Percentiles rank a stretch among this genome's conserved stretches.
Evolutionary conservation across 345 rosid species (phyloP).

Genomic region (Mangifera indica): DNA sequence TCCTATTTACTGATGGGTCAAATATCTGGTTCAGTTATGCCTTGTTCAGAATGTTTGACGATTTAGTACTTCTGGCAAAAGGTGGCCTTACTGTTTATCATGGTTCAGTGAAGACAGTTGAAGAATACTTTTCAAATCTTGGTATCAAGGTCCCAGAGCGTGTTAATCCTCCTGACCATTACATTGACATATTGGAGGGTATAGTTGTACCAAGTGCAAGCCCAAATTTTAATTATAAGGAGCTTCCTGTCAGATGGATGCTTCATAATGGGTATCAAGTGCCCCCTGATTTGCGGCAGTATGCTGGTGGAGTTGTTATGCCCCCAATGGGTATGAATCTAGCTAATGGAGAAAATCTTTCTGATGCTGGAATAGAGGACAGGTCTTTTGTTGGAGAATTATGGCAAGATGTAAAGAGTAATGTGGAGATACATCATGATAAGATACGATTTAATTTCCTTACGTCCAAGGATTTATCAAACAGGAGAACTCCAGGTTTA

Average conservation of each 20-base stretch:
- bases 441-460: slow-evolving; percentile 64
- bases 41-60: slow-evolving; percentile 81
- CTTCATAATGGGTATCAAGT: slow-evolving; percentile 71
- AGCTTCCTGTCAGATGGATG: slow-evolving; percentile 95
- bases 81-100: slow-evolving; percentile 86
- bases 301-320: slow-evolving; percentile 31
- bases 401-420: slow-evolving; percentile 76
- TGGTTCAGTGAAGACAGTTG: slow-evolving; percentile 72
- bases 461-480: slow-evolving; percentile 60
- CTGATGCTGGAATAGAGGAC: slow-evolving; percentile 30
- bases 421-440: slow-evolving; percentile 62
- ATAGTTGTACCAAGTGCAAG: slow-evolving; percentile 47
- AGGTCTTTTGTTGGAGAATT: slow-evolving; percentile 79
- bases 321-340: slow-evolving; percentile 20
- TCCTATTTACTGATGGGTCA: slow-evolving; percentile 1
- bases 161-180: slow-evolving; percentile 93
- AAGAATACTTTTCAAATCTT: slow-evolving; percentile 73
- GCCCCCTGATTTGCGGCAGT: slow-evolving; percentile 64
- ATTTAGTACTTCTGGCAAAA: slow-evolving; percentile 83
- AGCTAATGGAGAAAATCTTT: slow-evolving; percentile 28
- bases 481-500: slow-evolving; percentile 66
- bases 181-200: slow-evolving; percentile 87
- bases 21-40: slow-evolving; percentile 67
- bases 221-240: slow-evolving; percentile 49
- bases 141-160: slow-evolving; percentile 83